Conservation (phyloP, 164 flowering plant species). For the Dillenia turbinata region DNA sequence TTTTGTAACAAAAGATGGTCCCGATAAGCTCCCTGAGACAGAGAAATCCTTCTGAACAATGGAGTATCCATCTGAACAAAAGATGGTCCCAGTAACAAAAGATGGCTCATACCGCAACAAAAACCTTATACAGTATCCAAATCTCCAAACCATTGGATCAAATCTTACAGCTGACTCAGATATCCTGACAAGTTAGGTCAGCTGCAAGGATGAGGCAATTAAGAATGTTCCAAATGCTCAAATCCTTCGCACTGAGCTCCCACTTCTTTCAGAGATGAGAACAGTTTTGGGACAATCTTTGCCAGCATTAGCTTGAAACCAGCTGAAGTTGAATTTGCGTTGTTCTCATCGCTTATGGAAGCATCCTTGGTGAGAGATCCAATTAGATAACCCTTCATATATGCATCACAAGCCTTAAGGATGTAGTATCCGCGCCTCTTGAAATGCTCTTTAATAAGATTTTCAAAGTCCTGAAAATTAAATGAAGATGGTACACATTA, state of each 20-base stretch:
- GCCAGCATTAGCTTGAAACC: conserved; percentile 95
- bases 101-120: too few relatives aligned
- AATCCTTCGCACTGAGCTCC: conserved; percentile 81
- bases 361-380: conserved; percentile 85
- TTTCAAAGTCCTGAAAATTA: conserved; percentile 74
- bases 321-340: conserved; percentile 64
- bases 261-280: conserved; percentile 45
- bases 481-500: not conserved
- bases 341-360: conserved; percentile 34
- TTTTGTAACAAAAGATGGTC: too few relatives aligned
- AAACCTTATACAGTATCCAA: too few relatives aligned
- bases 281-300: conserved; percentile 81
- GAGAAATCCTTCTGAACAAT: too few relatives aligned
- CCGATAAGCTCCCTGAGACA: too few relatives aligned
- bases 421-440: conserved; percentile 75
- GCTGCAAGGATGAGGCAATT: conserved; percentile 1
- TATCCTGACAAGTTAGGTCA: too few relatives aligned
- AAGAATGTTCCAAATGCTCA: conserved; percentile 50
- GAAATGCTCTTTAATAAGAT: conserved; percentile 72
- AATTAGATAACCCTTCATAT: conserved; percentile 80
- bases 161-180: too few relatives aligned
- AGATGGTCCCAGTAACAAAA: too few relatives aligned
- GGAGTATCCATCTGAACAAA: too few relatives aligned
- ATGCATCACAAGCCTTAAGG: conserved; percentile 92
- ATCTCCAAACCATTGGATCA: too few relatives aligned